Conservation (phyloP, 768 basidiomycete species). For the Podaxis rugospora region DNA sequence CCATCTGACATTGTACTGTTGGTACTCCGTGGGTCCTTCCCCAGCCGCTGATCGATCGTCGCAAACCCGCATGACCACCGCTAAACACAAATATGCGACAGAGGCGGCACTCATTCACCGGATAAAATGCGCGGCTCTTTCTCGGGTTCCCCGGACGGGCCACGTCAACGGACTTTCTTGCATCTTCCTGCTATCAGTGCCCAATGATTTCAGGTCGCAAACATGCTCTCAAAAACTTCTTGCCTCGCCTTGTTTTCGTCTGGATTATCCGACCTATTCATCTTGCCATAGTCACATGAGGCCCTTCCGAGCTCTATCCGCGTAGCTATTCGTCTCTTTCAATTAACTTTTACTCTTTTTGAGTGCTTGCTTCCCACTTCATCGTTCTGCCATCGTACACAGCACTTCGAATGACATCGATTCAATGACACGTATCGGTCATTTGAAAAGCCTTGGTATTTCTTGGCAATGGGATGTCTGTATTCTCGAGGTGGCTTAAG, state of each 20-base stretch:
- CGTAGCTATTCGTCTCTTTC: not conserved
- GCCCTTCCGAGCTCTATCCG: conserved; percentile 6
- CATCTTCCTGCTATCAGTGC: not conserved
- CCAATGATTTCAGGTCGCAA: not conserved
- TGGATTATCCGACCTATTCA: conserved; percentile 3
- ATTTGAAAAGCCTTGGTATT: not conserved
- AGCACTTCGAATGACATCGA: no score
- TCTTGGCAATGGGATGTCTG: not conserved
- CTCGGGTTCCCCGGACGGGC: conserved; percentile 19
- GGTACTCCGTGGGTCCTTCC: not conserved
- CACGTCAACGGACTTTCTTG: conserved; percentile 20
- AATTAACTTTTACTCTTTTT: not conserved
- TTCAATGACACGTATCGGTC: not conserved
- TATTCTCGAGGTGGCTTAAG: not conserved
- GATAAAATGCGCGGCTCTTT: conserved; percentile 25
- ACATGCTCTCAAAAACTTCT: not conserved
- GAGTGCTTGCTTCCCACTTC: not conserved
- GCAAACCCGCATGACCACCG: not conserved
- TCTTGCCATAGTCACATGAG: not conserved
- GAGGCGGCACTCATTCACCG: conserved; percentile 13
- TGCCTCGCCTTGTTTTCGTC: not conserved
- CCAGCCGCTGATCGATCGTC: not conserved
- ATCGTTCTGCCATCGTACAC: not conserved
- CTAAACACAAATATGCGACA: not conserved
- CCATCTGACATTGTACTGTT: not conserved